These are phyloP conservation scores for Geotrichum citri-aurantii DNA, from an alignment of 1,139 yeast genomes.

Conservation along the genomic window DNA sequence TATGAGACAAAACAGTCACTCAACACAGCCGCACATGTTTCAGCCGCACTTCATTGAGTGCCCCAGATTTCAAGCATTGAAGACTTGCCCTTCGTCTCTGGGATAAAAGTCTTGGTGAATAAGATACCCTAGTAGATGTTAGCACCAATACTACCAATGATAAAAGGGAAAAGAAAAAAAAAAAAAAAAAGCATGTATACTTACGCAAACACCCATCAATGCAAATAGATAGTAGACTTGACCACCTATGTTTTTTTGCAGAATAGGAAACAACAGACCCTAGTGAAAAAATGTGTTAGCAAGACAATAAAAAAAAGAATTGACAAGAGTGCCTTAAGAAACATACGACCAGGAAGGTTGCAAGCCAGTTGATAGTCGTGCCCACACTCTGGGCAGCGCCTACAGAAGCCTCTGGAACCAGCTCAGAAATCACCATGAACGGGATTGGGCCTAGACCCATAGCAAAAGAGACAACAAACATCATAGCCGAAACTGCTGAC, in stretches of 20 bases:
- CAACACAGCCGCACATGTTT: neutral
- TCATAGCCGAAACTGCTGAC: conserved; percentile 60
- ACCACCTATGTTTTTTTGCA: conserved; percentile 63
- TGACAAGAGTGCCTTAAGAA: neutral
- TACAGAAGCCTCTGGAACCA: conserved; percentile 71
- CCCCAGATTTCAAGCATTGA: conserved; percentile 17
- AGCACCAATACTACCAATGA: neutral
- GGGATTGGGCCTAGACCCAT: conserved; percentile 94
- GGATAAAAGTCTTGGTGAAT: conserved; percentile 7
- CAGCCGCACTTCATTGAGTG: neutral
- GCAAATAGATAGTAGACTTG: conserved; percentile 73
- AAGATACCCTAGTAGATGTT: conserved; percentile 4
- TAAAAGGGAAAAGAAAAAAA: neutral
- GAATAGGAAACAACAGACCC: conserved; percentile 73
- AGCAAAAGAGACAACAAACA: conserved; percentile 80
- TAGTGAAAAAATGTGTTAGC: neutral
- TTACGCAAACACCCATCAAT: conserved; percentile 12
- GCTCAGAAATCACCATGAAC: conserved; percentile 80
- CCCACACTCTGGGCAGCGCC: conserved; percentile 93
- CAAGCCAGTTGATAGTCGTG: conserved; percentile 83
- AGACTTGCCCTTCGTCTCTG: conserved; percentile 12
- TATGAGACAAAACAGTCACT: neutral
- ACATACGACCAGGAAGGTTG: conserved; percentile 52
- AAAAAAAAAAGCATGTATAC: neutral
- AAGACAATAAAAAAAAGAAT: neutral